Conservation (phyloP, 2,329 filamentous ascomycete species). For the Atkinsonella hypoxylon region DNA sequence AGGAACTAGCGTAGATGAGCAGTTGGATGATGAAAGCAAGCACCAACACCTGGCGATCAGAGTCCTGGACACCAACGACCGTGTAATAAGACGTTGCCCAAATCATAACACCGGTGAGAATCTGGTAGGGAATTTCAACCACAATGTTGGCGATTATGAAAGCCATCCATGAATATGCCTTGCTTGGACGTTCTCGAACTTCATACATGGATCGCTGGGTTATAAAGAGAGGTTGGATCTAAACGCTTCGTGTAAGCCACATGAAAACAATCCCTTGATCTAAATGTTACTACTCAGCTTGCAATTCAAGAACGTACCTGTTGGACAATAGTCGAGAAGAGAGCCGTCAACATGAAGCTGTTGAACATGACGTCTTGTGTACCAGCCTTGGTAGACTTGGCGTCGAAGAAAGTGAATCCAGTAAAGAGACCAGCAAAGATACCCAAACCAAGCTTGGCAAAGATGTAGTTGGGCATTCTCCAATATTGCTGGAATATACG, state of each 20-base stretch:
- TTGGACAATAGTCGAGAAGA: conserved; percentile 59
- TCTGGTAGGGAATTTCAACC: conserved; percentile 62
- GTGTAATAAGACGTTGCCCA: conserved; percentile 60
- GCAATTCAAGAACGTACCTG: conserved; percentile 25
- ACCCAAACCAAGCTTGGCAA: conserved; percentile 55
- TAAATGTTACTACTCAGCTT: too few species aligned
- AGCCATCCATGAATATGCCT: conserved; percentile 63
- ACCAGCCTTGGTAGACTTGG: conserved; percentile 47
- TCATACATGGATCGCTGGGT: conserved; percentile 65
- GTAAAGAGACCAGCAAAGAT: conserved; percentile 55
- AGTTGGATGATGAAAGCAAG: conserved; percentile 54
- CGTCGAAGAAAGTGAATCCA: conserved; percentile 57
- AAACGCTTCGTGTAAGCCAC: neutral
- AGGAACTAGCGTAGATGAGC: conserved; percentile 59
- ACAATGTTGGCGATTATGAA: conserved; percentile 62
- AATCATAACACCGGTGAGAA: conserved; percentile 49
- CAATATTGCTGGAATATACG: conserved; percentile 77
- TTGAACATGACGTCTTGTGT: conserved; percentile 64
- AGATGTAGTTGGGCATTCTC: conserved; percentile 68
- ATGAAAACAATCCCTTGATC: too few species aligned
- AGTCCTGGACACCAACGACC: conserved; percentile 34
- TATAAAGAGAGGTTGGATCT: conserved; percentile 58
- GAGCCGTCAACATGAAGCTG: conserved; percentile 64
- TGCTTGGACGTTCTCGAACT: conserved; percentile 62
- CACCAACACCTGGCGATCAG: conserved; percentile 50